These are phyloP conservation scores for Colletotrichum sp. DNA, from an alignment of 2,329 filamentous ascomycete genomes.

Conservation along the genomic window DNA sequence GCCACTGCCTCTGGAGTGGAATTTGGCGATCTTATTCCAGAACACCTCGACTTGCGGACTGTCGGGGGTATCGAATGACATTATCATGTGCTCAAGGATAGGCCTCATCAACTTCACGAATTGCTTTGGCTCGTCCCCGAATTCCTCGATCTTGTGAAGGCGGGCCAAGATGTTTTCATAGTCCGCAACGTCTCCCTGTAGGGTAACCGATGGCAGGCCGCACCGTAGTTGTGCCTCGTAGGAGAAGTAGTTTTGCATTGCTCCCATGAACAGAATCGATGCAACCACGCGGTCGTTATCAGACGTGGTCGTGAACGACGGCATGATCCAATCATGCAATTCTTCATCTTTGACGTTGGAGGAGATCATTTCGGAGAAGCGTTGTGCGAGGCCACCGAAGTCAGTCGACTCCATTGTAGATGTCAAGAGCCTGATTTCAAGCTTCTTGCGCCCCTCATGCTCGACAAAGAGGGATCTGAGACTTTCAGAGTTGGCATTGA, in stretches of 20 bases:
- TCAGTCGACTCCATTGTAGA: no score
- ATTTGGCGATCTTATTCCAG: constrained; percentile 33
- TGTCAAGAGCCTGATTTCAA: not conserved
- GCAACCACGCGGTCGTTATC: constrained; percentile 46
- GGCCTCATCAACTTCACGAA: constrained; percentile 40
- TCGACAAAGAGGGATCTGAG: constrained; percentile 46
- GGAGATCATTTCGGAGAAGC: constrained; percentile 43
- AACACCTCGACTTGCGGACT: constrained; percentile 33
- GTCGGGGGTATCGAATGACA: constrained; percentile 29
- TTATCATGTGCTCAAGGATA: constrained; percentile 42
- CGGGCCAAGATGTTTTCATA: constrained; percentile 34
- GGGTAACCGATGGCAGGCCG: constrained; percentile 57
- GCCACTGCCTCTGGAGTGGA: not conserved
- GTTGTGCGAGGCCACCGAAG: constrained; percentile 32
- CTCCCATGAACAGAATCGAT: constrained; percentile 55
- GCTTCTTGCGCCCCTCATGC: constrained; percentile 37
- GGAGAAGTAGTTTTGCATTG: constrained; percentile 53
- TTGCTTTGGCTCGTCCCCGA: constrained; percentile 38
- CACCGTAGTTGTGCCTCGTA: constrained; percentile 38
- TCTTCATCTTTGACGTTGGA: constrained; percentile 44
- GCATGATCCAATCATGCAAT: constrained; percentile 54
- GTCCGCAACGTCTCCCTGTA: constrained; percentile 40
- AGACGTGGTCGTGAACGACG: constrained; percentile 56
- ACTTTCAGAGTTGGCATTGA: constrained; percentile 52
- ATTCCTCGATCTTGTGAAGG: constrained; percentile 39